Base-by-base conservation (phyloP, 257 asterid genomes). In the Prunella vulgaris region DNA sequence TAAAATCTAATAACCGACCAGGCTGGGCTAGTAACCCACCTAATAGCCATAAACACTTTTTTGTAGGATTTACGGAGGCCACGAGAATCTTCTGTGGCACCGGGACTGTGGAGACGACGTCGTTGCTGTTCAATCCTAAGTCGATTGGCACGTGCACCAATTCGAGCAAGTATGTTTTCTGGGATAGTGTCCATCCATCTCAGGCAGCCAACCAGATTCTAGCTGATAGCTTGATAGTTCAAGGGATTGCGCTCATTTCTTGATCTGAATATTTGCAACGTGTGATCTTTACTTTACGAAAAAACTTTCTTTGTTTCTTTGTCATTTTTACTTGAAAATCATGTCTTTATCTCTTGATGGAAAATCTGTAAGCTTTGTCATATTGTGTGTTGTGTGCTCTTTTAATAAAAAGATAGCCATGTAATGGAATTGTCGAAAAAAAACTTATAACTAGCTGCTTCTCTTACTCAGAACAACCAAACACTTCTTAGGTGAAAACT, bases 51-150 rank as follows among this genome's bases (percentile, higher is more conserved):
- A n/a, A n/a, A n/a, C n/a, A n/a, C n/a, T 44, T 18, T 44, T 67
- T 76, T n/a, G 40, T 28, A 93, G 99, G 99, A 21, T 93, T 93
- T 30, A 48, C 69, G 9, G 99, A 93, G 66, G 93, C 96, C 12
- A 73, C 76, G 0, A 91, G 62, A 76, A 96, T 96, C 1, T 90
- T 97, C 53, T 93, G 99, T 15, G 96, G 97, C 28, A 88, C 99
- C 8, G 97, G 99, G 27, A 84, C 85, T 0, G 84, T 93, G 5
- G 99, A 89, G 69, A 88, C 93, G 35, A 90, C 97, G 0, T 20
- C 75, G 0, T 56, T 93, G 12, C 72, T 93, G 75, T 93, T 27
- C n/a, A n/a, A n/a, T n/a, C n/a, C n/a, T n/a, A n/a, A n/a, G n/a
- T n/a, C n/a, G n/a, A n/a, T n/a, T n/a, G n/a, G n/a, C n/a, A n/a